These are phyloP conservation scores for Candida silvicultrix DNA, from an alignment of 805 yeast species.

Conservation along the genomic window DNA sequence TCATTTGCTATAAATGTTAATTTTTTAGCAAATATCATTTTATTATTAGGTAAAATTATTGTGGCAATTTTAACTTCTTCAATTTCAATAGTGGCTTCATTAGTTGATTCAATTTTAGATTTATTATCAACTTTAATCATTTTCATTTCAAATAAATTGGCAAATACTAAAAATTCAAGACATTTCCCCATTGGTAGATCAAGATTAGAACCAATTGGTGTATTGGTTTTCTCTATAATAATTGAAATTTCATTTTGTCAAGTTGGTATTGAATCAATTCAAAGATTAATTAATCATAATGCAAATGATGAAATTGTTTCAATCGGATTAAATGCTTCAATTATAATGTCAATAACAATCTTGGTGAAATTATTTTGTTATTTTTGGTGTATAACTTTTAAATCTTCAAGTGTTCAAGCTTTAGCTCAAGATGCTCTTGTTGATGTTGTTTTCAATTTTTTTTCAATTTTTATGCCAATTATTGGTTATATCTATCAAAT, in stretches of 20 bases:
- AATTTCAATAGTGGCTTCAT: constrained; percentile 70
- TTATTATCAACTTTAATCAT: constrained; percentile 71
- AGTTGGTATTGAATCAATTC: constrained; percentile 59
- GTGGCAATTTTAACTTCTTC: constrained; percentile 64
- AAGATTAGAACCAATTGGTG: constrained; percentile 74
- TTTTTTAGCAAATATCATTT: constrained; percentile 49
- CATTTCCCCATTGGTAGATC: constrained; percentile 66
- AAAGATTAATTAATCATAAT: constrained; percentile 32
- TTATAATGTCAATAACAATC: constrained; percentile 61
- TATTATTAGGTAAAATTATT: constrained; percentile 52
- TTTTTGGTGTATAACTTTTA: constrained; percentile 53
- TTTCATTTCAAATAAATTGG: constrained; percentile 48
- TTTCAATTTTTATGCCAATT: constrained; percentile 66
- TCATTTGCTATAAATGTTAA: constrained; percentile 58
- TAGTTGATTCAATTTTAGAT: constrained; percentile 71
- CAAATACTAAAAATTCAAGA: constrained; percentile 40
- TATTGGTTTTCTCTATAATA: constrained; percentile 63
- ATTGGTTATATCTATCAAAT: constrained; percentile 42
- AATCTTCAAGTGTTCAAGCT: constrained; percentile 68
- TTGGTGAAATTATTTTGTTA: constrained; percentile 54
- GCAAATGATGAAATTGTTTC: constrained; percentile 34
- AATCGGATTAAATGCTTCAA: constrained; percentile 43
- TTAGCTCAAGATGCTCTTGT: constrained; percentile 79
- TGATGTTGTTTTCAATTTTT: constrained; percentile 66
- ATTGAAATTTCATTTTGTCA: constrained; percentile 68